A percentile compares a stretch with the other conserved stretches of the same genome.
phyloP scores from a whole-genome alignment of 202 grass and related monocot species.

The Carex arenaria region DNA sequence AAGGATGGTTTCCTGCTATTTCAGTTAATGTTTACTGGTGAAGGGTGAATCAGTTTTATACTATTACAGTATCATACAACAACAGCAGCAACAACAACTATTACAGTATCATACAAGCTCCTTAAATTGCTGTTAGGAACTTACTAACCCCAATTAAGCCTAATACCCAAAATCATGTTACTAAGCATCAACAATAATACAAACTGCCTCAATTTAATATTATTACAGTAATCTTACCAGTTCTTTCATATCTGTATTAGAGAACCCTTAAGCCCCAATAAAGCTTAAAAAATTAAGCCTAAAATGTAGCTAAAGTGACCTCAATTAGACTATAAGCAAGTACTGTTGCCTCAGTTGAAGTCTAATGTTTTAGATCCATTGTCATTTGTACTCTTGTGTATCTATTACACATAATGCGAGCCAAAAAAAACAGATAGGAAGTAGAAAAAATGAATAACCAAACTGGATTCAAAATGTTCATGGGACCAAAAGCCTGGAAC shows the following conservation, averaged over 20 bases:
- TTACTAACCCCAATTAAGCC: background rate
- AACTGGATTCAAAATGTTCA: background rate
- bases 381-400: background rate
- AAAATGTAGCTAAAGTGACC: background rate
- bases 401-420: background rate
- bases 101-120: conserved; percentile 5
- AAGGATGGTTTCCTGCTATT: conserved; percentile 8
- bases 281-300: background rate
- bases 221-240: background rate
- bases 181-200: background rate
- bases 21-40: background rate
- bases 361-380: background rate
- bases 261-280: background rate
- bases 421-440: background rate
- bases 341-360: background rate
- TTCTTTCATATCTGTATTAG: background rate
- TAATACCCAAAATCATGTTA: background rate
- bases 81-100: too few relatives aligned
- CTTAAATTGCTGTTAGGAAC: background rate
- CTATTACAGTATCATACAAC: background rate
- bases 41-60: background rate
- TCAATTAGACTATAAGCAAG: background rate
- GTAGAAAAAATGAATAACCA: background rate
- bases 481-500: background rate
- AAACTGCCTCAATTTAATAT: background rate